Evolutionary conservation across 192 early-diverging fungal species (phyloP).

Genomic region (Entrophospora sp.): DNA sequence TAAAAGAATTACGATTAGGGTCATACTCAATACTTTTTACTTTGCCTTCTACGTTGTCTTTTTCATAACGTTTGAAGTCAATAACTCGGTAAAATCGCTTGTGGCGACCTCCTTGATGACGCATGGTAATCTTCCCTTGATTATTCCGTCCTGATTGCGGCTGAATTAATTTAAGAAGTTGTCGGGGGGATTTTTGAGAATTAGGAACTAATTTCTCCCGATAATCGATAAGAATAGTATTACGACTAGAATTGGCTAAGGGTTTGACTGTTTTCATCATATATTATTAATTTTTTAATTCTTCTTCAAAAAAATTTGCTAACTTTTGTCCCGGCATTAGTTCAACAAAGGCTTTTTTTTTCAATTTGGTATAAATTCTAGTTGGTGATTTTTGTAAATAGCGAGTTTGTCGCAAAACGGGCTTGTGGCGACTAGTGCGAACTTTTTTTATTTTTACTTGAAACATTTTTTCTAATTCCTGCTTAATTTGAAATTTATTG

Average conservation of each 20-base stretch:
- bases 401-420: background rate
- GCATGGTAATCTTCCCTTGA: conserved; percentile 80
- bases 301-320: background rate
- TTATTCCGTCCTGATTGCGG: conserved; percentile 66
- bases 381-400: background rate
- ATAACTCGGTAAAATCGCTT: conserved; percentile 77
- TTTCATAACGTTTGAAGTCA: conserved; percentile 50
- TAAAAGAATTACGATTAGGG: background rate
- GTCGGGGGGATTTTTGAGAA: background rate
- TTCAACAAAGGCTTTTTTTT: background rate
- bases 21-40: background rate
- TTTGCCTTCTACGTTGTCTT: background rate
- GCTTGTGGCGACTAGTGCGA: background rate
- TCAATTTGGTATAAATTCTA: background rate
- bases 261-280: background rate
- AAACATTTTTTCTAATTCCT: background rate
- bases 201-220: background rate
- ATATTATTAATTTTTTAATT: too few species aligned
- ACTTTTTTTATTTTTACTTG: background rate
- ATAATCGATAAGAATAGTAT: background rate
- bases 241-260: background rate
- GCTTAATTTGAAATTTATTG: background rate
- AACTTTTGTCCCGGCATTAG: background rate
- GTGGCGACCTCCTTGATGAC: conserved; percentile 87
- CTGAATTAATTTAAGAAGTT: background rate